phyloP scores from a whole-genome alignment of 108 stramenopile species.

The Bacterosira constricta region DNA sequence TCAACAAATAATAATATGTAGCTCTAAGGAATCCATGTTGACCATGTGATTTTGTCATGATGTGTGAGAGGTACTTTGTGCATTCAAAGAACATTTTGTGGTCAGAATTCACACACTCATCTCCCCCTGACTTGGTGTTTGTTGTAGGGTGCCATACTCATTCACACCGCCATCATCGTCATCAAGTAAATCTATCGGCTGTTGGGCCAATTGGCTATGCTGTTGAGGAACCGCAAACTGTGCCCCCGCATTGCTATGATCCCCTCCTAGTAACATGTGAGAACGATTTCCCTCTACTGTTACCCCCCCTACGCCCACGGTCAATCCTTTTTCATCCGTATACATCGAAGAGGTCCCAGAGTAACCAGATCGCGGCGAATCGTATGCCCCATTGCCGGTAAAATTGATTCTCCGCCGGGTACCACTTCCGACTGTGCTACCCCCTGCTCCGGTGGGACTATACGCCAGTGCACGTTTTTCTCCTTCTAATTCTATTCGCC shows the following conservation, averaged over 20 bases:
- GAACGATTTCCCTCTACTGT: constrained; percentile 25
- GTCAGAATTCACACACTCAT: constrained; percentile 31
- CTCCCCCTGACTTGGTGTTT: constrained; percentile 29
- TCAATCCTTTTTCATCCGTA: constrained; percentile 49
- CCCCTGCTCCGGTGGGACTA: constrained; percentile 24
- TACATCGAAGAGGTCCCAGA: constrained; percentile 50
- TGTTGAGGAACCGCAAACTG: constrained; percentile 12
- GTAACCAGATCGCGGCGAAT: constrained; percentile 45
- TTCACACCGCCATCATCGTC: constrained; percentile 8
- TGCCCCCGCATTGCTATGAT: constrained; percentile 9
- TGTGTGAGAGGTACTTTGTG: too few relatives aligned
- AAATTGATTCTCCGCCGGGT: constrained; percentile 21
- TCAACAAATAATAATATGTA: too few relatives aligned
- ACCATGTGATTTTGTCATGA: too few relatives aligned
- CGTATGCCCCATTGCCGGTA: constrained; percentile 15
- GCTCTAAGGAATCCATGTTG: too few relatives aligned
- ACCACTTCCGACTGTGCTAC: constrained; percentile 18
- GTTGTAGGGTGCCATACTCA: not conserved
- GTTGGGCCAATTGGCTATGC: not conserved
- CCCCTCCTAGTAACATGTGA: constrained; percentile 45
- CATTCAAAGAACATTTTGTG: too few relatives aligned
- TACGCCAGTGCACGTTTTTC: constrained; percentile 44
- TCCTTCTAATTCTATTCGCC: constrained; percentile 59
- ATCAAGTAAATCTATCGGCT: constrained; percentile 39
- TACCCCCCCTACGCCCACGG: constrained; percentile 37